Evolutionary conservation across 2,329 filamentous ascomycete species (phyloP).

Genomic region (Colletotrichum euphorbiae): DNA sequence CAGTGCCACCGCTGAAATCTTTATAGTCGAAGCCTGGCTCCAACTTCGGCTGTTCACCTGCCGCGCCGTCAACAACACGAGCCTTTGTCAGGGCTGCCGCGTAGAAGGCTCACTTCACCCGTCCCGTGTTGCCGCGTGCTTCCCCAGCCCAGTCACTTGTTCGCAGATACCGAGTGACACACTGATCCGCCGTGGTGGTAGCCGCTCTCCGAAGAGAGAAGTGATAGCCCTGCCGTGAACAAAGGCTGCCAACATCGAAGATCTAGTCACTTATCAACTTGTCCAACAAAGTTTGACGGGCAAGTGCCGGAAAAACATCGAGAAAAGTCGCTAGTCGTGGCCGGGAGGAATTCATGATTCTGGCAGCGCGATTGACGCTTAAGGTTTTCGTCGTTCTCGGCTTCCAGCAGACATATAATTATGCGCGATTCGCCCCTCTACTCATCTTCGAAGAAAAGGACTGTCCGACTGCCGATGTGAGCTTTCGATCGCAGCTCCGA

Average conservation of each 20-base stretch:
- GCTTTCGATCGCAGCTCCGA: conserved; percentile 22
- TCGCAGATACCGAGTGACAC: neutral
- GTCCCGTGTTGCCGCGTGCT: conserved; percentile 6
- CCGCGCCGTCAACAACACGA: neutral
- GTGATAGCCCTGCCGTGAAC: neutral
- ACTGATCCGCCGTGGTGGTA: neutral
- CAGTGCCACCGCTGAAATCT: neutral
- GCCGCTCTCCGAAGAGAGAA: neutral
- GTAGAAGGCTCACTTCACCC: neutral
- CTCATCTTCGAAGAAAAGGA: neutral
- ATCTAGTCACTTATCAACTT: neutral
- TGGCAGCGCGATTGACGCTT: neutral
- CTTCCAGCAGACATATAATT: neutral
- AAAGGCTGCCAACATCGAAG: neutral
- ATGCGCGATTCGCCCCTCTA: neutral
- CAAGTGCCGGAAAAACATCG: neutral
- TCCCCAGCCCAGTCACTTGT: neutral
- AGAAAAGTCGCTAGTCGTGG: neutral
- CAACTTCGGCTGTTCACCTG: neutral
- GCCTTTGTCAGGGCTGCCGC: neutral
- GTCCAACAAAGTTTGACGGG: neutral
- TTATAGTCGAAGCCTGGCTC: neutral
- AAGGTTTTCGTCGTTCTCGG: neutral
- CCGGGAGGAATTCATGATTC: neutral
- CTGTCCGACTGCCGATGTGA: conserved; percentile 33